Base-by-base conservation (phyloP, 2,329 filamentous ascomycete genomes). In the Aureobasidium melanogenum region DNA sequence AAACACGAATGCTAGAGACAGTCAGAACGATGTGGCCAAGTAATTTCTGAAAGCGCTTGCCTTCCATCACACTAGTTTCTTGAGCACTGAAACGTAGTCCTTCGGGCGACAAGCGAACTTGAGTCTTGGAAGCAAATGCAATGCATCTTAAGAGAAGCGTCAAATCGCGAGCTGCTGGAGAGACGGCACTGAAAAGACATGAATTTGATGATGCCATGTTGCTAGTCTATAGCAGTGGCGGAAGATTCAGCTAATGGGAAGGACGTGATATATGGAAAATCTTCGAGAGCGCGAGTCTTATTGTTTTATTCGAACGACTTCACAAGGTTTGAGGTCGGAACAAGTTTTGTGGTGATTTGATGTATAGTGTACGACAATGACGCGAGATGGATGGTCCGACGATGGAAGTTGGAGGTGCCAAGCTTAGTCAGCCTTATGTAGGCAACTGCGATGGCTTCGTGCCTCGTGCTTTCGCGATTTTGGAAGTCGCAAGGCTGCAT, bases 61-160 rank as follows among this genome's bases (percentile, higher is more conserved):
- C 91, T 84, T 97, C 92, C 84, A 97, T 92, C 26, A 93, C 89
- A 65, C 90, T 87, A 12, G 88, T 86, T 70, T 97, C 89, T 69
- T 97, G 91, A 28, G 89, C 91, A 19, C 88, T 88, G 71, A 99
- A 94, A 61, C 90, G 86, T 64, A 99, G 82, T 10, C 92, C 92
- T 65, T 94, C 88, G 58, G 88, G 84, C 14, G 88, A 90, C 63
- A 99, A 89, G 71, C 93, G 88, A n/a, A 87, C 81, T 55, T 82
- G 82, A 10, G 80, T 82, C 70, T 83, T 84, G 47, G 79, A 75
- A 34, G 80, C 77, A 69, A 85, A 85, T 39, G 80, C 79, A 66
- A 87, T 84, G 74, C 84, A 86, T 65, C 82, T 80, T 7, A 87
- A 78, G 6, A 87, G 77, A 9, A 79, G 84, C 70, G 87, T 88